Percentiles rank a stretch among this genome's conserved stretches.
Evolutionary conservation across 495 filamentous ascomycete species (phyloP).

Genomic region (Parathielavia hyrcaniae): DNA sequence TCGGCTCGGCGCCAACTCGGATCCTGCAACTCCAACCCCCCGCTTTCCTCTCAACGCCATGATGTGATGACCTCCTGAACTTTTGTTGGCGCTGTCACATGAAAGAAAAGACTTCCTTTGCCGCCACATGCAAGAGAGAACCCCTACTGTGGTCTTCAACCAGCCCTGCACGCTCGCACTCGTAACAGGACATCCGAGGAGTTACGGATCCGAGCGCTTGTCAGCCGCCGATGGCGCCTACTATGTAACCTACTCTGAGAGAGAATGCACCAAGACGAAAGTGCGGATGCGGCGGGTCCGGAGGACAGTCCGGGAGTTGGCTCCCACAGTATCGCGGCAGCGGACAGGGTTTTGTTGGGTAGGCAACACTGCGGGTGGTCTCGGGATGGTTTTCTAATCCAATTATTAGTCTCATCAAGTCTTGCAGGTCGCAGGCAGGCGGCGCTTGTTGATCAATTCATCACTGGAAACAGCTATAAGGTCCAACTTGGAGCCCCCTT

Average conservation of each 20-base stretch:
- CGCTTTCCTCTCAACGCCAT: constrained; percentile 2
- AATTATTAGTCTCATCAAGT: too few relatives aligned
- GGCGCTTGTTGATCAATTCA: constrained; percentile 10
- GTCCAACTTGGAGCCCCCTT: too few relatives aligned
- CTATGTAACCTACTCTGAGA: constrained; percentile 2
- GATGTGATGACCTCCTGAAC: neutral
- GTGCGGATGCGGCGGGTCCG: neutral
- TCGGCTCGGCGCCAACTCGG: neutral
- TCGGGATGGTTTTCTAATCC: too few relatives aligned
- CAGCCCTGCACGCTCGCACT: too few relatives aligned
- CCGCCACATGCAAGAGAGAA: too few relatives aligned
- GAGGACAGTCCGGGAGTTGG: neutral
- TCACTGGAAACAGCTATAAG: neutral
- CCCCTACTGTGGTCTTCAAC: too few relatives aligned
- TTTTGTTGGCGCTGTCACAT: neutral
- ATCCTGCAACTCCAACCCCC: constrained; percentile 10
- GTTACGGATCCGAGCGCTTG: constrained; percentile 15
- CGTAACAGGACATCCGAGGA: too few relatives aligned
- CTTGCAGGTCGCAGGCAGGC: neutral
- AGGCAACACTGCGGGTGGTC: neutral
- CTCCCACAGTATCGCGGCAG: neutral
- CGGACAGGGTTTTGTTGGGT: too few relatives aligned
- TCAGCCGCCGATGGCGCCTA: constrained; percentile 11
- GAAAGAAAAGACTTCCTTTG: neutral
- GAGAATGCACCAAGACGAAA: neutral